phyloP scores from a whole-genome alignment of 257 asterid genomes.

The Solanum bulbocastanum region DNA sequence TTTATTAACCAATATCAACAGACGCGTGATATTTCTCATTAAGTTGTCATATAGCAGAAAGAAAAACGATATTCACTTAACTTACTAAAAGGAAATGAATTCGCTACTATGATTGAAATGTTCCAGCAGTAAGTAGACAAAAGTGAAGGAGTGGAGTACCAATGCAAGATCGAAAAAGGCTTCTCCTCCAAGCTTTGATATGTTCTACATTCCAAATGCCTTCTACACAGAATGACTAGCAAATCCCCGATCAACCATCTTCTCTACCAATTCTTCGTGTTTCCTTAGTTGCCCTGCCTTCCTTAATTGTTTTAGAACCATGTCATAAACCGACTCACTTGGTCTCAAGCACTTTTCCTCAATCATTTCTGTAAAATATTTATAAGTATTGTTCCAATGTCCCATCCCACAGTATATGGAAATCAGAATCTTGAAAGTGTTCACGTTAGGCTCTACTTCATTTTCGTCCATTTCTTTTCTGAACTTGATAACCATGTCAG shows the following conservation, averaged over 20 bases:
- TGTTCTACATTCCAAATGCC: not conserved
- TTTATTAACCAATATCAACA: not conserved
- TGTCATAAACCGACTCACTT: constrained; percentile 40
- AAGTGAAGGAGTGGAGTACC: not conserved
- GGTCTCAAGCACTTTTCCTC: constrained; percentile 75
- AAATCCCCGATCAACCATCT: constrained; percentile 65
- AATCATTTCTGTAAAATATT: constrained; percentile 62
- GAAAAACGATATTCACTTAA: not conserved
- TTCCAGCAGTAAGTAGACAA: not conserved
- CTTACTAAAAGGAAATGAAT: not conserved
- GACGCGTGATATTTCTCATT: not conserved
- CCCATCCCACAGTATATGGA: constrained; percentile 72
- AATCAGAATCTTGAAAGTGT: constrained; percentile 57
- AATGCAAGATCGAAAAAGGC: not conserved
- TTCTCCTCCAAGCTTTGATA: not conserved
- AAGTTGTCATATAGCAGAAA: not conserved
- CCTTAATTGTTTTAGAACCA: constrained; percentile 68
- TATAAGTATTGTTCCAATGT: constrained; percentile 83
- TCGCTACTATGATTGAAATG: not conserved
- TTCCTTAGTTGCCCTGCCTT: constrained; percentile 84
- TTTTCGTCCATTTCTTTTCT: constrained; percentile 74
- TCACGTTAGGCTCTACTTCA: constrained; percentile 75
- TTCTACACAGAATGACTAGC: not conserved
- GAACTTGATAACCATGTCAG: constrained; percentile 80
- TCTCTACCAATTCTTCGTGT: constrained; percentile 75